These are phyloP conservation scores for Chalciporus sphaerocephalus DNA, from an alignment of 768 basidiomycete genomes.

Conservation along the genomic window DNA sequence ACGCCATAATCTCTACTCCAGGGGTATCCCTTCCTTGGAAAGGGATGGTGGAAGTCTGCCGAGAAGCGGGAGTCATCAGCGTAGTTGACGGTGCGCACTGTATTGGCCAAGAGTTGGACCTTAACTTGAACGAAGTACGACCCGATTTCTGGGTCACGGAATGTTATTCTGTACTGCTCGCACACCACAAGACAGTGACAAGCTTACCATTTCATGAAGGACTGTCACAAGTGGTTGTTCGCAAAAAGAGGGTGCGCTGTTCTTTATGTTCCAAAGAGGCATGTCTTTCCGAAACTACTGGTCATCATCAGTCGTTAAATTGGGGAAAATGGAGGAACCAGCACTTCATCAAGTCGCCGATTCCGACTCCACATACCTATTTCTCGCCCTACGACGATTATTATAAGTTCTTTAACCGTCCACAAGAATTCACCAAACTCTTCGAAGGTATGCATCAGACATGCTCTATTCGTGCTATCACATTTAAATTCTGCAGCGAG, in stretches of 20 bases:
- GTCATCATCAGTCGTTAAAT: neutral
- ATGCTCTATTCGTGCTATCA: too few species aligned
- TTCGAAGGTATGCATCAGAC: slow-evolving; percentile 39
- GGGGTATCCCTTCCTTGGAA: slow-evolving; percentile 68
- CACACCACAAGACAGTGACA: too few species aligned
- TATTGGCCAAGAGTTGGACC: slow-evolving; percentile 63
- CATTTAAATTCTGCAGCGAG: too few species aligned
- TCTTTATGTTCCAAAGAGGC: slow-evolving; percentile 72
- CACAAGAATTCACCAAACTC: slow-evolving; percentile 43
- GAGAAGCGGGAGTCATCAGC: slow-evolving; percentile 56
- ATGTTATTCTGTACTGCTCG: slow-evolving; percentile 17
- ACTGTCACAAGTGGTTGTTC: slow-evolving; percentile 84
- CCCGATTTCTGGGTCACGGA: slow-evolving; percentile 83
- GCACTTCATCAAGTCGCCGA: slow-evolving; percentile 52
- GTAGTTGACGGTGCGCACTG: slow-evolving; percentile 78
- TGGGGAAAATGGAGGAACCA: slow-evolving; percentile 48
- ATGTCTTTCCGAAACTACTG: neutral
- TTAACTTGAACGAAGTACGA: slow-evolving; percentile 49
- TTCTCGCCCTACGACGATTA: slow-evolving; percentile 41
- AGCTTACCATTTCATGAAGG: slow-evolving; percentile 35
- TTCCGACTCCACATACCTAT: slow-evolving; percentile 55
- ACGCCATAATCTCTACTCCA: slow-evolving; percentile 60
- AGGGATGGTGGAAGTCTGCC: slow-evolving; percentile 58
- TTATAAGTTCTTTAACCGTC: slow-evolving; percentile 20
- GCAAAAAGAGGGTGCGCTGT: slow-evolving; percentile 64